Conservation (phyloP, 495 filamentous ascomycete genomes). For the Cercophora newfieldiana region DNA sequence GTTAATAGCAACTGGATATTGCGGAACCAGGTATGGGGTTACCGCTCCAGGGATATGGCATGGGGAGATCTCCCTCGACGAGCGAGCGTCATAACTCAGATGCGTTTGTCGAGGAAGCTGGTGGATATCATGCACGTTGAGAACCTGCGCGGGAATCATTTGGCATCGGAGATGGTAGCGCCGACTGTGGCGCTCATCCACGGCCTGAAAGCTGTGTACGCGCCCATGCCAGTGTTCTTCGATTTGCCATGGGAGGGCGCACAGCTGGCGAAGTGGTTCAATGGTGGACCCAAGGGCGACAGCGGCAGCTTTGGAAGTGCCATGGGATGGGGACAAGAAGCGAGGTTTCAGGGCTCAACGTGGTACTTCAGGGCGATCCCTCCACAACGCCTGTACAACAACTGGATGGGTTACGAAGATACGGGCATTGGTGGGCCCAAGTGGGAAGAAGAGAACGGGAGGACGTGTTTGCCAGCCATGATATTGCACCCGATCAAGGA, state of each 20-base stretch:
- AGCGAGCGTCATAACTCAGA: constrained; percentile 65
- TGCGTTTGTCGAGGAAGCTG: constrained; percentile 61
- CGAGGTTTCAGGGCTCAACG: constrained; percentile 56
- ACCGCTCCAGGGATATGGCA: constrained; percentile 48
- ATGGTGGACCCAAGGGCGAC: constrained; percentile 53
- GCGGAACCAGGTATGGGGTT: constrained; percentile 62
- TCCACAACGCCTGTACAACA: constrained; percentile 58
- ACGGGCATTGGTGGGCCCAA: constrained; percentile 49
- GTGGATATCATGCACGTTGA: constrained; percentile 66
- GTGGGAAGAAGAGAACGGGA: constrained; percentile 54
- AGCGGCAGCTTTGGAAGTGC: constrained; percentile 49
- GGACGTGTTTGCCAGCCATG: constrained; percentile 57
- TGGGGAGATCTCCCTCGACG: constrained; percentile 60
- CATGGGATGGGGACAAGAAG: constrained; percentile 54
- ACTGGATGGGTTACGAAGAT: constrained; percentile 62
- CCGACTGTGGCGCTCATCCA: constrained; percentile 65
- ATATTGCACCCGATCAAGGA: constrained; percentile 58
- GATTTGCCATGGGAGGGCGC: constrained; percentile 59
- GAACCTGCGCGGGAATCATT: constrained; percentile 58
- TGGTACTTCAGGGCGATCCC: constrained; percentile 60
- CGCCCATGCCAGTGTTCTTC: constrained; percentile 69
- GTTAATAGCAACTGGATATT: constrained; percentile 64
- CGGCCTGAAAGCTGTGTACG: constrained; percentile 69
- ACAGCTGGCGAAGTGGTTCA: constrained; percentile 61
- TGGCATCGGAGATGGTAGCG: constrained; percentile 71